Percentiles rank a stretch among this genome's conserved stretches.
Evolutionary conservation across 495 filamentous ascomycete species (phyloP).

Genomic region (Xylaria bambusicola): DNA sequence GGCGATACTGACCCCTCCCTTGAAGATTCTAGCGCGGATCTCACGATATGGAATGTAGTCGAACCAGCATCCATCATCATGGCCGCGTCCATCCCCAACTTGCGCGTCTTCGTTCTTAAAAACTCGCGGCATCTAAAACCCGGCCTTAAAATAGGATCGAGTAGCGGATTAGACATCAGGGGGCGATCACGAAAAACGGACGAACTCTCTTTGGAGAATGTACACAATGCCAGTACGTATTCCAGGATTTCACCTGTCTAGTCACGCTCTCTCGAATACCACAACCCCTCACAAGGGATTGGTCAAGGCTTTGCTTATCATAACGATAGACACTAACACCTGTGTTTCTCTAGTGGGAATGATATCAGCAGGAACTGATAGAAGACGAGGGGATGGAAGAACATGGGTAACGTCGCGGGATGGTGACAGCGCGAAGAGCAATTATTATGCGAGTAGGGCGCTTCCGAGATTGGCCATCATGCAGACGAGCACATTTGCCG

Average conservation of each 20-base stretch:
- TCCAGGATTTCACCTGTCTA: neutral
- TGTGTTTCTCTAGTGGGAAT: neutral
- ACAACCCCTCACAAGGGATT: neutral
- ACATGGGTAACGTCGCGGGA: slow-evolving; percentile 4
- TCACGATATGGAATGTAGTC: slow-evolving; percentile 13
- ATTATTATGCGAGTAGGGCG: neutral
- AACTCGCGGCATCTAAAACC: slow-evolving; percentile 1
- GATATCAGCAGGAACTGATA: slow-evolving; percentile 3
- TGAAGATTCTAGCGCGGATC: slow-evolving; percentile 5
- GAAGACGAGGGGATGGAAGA: neutral
- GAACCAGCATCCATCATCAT: slow-evolving; percentile 14
- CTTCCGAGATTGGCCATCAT: neutral
- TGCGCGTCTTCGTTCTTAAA: slow-evolving; percentile 8
- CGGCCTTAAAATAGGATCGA: neutral
- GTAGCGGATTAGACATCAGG: neutral
- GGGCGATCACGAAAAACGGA: neutral
- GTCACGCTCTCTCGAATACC: neutral
- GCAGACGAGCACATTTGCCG: neutral
- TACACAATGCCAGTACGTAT: neutral
- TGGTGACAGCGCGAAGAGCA: slow-evolving; percentile 8
- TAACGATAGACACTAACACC: neutral
- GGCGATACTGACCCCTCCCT: neutral
- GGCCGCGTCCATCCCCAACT: slow-evolving; percentile 10
- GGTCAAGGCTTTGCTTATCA: neutral
- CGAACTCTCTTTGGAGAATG: neutral